phyloP scores from a whole-genome alignment of 2,329 filamentous ascomycete species.

The Chrysoporthe puriensis region DNA sequence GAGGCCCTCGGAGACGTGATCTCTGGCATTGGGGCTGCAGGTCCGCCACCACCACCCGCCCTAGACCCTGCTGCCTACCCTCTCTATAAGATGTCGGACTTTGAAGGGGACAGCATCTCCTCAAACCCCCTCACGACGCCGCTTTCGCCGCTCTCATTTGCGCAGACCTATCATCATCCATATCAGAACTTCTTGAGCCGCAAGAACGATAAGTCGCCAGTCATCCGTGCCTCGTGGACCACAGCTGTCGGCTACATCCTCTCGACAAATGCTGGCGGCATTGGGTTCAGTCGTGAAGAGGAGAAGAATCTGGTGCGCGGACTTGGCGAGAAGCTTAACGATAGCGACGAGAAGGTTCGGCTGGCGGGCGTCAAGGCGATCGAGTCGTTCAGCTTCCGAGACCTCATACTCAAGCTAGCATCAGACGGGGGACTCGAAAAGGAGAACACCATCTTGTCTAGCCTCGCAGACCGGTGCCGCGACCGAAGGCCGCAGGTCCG shows the following conservation, averaged over 20 bases:
- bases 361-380: conserved; percentile 86
- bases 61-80: conserved; percentile 87
- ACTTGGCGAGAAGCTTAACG: conserved; percentile 79
- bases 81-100: conserved; percentile 67
- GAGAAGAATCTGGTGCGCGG: conserved; percentile 74
- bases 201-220: conserved; percentile 81
- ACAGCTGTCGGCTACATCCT: conserved; percentile 83
- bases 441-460: conserved; percentile 76
- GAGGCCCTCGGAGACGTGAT: conserved; percentile 96
- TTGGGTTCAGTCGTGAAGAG: conserved; percentile 83
- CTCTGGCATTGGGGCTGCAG: conserved; percentile 88
- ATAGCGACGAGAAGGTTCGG: conserved; percentile 89
- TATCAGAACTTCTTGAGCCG: conserved; percentile 86
- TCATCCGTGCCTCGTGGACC: conserved; percentile 85
- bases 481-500: conserved; percentile 83
- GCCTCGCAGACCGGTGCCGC: conserved; percentile 84
- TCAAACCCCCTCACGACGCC: conserved; percentile 76
- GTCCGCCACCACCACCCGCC: conserved; percentile 71
- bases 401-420: conserved; percentile 82
- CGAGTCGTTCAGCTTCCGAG: conserved; percentile 76
- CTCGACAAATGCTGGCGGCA: conserved; percentile 87
- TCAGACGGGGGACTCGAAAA: conserved; percentile 74
- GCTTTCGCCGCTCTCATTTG: conserved; percentile 85
- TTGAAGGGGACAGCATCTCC: conserved; percentile 52
- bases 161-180: conserved; percentile 75